Percentiles rank a stretch among this genome's conserved stretches.
Evolutionary conservation across 257 asterid species (phyloP).

Genomic region (Echium plantagineum): DNA sequence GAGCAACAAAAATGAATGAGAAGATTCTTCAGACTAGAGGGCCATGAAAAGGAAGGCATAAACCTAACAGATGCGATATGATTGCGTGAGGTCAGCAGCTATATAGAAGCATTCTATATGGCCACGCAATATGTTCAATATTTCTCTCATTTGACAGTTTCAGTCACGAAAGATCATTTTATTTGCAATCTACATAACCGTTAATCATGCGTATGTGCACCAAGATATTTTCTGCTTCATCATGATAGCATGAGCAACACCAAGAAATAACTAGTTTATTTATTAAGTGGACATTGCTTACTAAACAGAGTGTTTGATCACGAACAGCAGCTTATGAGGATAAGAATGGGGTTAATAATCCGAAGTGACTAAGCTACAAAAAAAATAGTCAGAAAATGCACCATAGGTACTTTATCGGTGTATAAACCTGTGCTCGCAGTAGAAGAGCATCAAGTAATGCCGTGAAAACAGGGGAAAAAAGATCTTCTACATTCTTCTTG

Average conservation of each 20-base stretch:
- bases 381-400: constrained; percentile 6
- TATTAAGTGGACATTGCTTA: neutral
- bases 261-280: neutral
- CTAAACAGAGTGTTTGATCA: neutral
- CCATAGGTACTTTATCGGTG: constrained; percentile 9
- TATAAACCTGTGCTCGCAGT: constrained; percentile 62
- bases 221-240: neutral
- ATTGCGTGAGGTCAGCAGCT: too few relatives aligned
- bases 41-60: too few relatives aligned
- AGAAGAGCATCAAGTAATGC: constrained; percentile 68
- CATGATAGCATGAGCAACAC: neutral
- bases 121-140: too few relatives aligned
- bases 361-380: neutral
- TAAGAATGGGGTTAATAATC: neutral
- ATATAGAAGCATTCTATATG: too few relatives aligned
- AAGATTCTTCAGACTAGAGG: too few relatives aligned
- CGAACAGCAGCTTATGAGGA: neutral
- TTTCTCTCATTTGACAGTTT: too few relatives aligned
- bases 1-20: too few relatives aligned
- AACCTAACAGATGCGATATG: too few relatives aligned
- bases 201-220: neutral
- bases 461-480: constrained; percentile 53
- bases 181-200: neutral
- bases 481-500: constrained; percentile 38
- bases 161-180: too few relatives aligned